Conservation (phyloP, 306 rosid genomes). For the Glycyrrhiza uralensis region DNA sequence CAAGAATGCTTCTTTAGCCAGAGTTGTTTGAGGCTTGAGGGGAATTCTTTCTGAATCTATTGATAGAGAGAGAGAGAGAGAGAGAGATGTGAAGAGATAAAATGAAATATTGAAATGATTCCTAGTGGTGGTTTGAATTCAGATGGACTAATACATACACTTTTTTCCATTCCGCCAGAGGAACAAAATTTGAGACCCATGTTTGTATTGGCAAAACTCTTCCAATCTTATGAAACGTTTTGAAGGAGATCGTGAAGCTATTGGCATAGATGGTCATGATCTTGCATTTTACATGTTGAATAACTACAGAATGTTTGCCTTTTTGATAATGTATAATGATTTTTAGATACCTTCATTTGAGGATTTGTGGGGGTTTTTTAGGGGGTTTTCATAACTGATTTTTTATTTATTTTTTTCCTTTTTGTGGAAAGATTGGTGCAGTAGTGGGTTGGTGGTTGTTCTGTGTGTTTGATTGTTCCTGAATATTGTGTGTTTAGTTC, state of each 20-base stretch:
- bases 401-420: background rate
- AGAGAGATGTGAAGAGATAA: conserved; percentile 37
- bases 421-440: background rate
- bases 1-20: too few species aligned
- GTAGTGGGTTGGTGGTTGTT: background rate
- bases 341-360: background rate
- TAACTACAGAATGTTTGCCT: too few species aligned
- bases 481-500: conserved; percentile 2
- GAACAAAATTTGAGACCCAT: background rate
- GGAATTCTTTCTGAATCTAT: conserved; percentile 28
- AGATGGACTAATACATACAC: conserved; percentile 21
- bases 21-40: conserved; percentile 38
- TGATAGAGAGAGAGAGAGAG: too few species aligned
- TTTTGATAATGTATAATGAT: background rate
- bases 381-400: background rate
- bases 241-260: background rate
- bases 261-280: background rate
- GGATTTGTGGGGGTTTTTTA: background rate
- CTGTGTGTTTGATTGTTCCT: background rate
- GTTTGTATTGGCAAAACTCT: too few species aligned
- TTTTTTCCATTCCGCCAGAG: background rate
- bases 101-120: conserved; percentile 41
- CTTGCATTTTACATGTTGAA: background rate
- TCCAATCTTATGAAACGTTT: background rate
- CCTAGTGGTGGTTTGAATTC: conserved; percentile 31